These are phyloP conservation scores for Simplicillium sp. DNA, from an alignment of 2,329 filamentous ascomycete genomes.

Conservation along the genomic window DNA sequence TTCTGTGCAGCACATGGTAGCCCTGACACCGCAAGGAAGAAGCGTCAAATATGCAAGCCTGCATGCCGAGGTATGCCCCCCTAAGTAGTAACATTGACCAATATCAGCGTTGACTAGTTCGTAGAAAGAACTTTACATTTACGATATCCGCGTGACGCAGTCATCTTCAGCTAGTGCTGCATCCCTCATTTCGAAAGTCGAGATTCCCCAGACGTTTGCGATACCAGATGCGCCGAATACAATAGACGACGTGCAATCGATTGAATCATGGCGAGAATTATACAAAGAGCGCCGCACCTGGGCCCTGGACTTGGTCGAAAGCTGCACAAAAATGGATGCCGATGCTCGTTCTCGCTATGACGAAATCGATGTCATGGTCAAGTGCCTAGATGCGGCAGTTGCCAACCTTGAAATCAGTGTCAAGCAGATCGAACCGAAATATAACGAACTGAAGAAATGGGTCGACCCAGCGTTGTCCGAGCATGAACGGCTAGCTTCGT, in stretches of 20 bases:
- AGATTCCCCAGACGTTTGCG: conserved; percentile 44
- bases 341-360: conserved; percentile 55
- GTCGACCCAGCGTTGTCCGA: conserved; percentile 57
- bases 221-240: conserved; percentile 68
- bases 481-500: conserved; percentile 51
- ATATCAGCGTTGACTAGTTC: conserved; percentile 2
- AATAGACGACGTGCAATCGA: conserved; percentile 67
- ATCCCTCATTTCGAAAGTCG: conserved; percentile 36
- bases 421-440: conserved; percentile 61
- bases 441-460: conserved; percentile 63
- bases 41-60: conserved; percentile 74
- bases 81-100: conserved; percentile 1
- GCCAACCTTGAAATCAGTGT: conserved; percentile 74
- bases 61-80: conserved; percentile 58
- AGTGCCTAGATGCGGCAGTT: conserved; percentile 74
- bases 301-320: conserved; percentile 61
- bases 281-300: conserved; percentile 75
- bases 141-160: conserved; percentile 69
- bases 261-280: conserved; percentile 80
- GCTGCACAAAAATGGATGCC: conserved; percentile 57
- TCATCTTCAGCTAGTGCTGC: conserved; percentile 34
- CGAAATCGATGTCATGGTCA: conserved; percentile 68
- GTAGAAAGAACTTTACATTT: conserved; percentile 83
- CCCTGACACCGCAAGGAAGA: conserved; percentile 77
- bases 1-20: conserved; percentile 68